A percentile compares a stretch with the other conserved stretches of the same genome.
Conservation (phyloP, 371 early-diverging fungal species). For the Chytridium lagenaria region DNA sequence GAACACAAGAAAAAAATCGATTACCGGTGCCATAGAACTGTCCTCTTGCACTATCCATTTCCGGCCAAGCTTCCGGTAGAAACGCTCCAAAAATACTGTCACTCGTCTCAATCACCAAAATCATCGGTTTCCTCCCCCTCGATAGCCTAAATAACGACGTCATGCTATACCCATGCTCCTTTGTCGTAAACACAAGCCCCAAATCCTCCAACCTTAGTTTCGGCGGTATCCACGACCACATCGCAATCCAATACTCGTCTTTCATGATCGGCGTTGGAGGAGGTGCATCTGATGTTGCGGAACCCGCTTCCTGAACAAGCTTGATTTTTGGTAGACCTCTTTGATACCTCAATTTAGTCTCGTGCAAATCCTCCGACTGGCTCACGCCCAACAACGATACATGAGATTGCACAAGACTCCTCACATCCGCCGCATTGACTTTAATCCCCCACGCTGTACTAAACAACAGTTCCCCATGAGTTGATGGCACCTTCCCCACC, state of each 20-base stretch:
- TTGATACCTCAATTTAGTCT: conserved; percentile 38
- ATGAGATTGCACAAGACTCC: conserved; percentile 29
- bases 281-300: neutral
- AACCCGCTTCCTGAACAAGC: neutral
- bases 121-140: conserved; percentile 36
- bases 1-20: neutral
- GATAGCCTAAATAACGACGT: conserved; percentile 37
- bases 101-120: conserved; percentile 46
- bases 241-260: conserved; percentile 54
- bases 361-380: conserved; percentile 39
- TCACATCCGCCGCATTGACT: conserved; percentile 25
- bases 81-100: conserved; percentile 54
- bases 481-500: neutral
- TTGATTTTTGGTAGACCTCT: conserved; percentile 35
- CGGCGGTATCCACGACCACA: conserved; percentile 55
- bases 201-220: conserved; percentile 37
- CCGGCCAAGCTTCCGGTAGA: conserved; percentile 40
- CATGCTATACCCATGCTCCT: conserved; percentile 48
- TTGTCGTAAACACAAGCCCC: conserved; percentile 53
- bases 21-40: conserved; percentile 47
- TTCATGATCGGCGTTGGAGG: conserved; percentile 35
- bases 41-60: conserved; percentile 26
- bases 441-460: conserved; percentile 15
- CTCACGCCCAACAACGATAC: conserved; percentile 26
- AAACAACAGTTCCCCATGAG: conserved; percentile 28